Percentiles rank a stretch among this genome's conserved stretches.
These are phyloP conservation scores for Phaeosphaeria sp. DNA, from an alignment of 2,329 filamentous ascomycete species.

Conservation along the genomic window DNA sequence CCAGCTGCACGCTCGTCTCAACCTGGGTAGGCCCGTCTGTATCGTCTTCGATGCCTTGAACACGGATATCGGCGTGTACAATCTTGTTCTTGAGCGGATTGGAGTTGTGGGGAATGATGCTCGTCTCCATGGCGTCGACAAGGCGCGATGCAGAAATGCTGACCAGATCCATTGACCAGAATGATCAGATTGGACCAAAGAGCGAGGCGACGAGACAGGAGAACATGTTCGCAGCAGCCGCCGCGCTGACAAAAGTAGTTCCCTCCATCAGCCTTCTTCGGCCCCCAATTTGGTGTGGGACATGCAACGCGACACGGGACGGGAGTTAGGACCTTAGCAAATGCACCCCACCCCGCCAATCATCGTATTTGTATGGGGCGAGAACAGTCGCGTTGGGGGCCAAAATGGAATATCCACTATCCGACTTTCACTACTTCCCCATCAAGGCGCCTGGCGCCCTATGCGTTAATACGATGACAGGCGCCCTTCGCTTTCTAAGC, in stretches of 20 bases:
- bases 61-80: constrained; percentile 33
- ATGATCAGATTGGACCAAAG: constrained; percentile 1
- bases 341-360: not conserved
- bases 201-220: constrained; percentile 15
- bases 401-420: not conserved
- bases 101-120: constrained; percentile 18
- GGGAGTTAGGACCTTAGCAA: constrained; percentile 2
- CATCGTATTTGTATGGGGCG: not conserved
- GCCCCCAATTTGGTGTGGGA: constrained; percentile 34
- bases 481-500: not conserved
- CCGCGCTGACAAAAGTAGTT: constrained; percentile 20
- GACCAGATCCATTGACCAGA: constrained; percentile 19
- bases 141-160: constrained; percentile 7
- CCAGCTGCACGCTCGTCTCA: not conserved
- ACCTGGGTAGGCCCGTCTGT: constrained; percentile 1
- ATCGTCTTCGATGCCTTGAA: constrained; percentile 28
- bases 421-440: not conserved
- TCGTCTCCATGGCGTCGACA: constrained; percentile 21
- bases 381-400: constrained; percentile 6
- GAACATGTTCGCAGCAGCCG: constrained; percentile 20
- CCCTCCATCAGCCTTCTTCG: constrained; percentile 18
- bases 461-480: constrained; percentile 2
- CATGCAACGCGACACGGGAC: constrained; percentile 10
- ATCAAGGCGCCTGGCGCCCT: not conserved
- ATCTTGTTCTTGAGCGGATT: constrained; percentile 27